Evolutionary conservation across 257 asterid species (phyloP), one percentile per base, ranked within the genome.

Genomic region (Jacaranda copaia): DNA sequence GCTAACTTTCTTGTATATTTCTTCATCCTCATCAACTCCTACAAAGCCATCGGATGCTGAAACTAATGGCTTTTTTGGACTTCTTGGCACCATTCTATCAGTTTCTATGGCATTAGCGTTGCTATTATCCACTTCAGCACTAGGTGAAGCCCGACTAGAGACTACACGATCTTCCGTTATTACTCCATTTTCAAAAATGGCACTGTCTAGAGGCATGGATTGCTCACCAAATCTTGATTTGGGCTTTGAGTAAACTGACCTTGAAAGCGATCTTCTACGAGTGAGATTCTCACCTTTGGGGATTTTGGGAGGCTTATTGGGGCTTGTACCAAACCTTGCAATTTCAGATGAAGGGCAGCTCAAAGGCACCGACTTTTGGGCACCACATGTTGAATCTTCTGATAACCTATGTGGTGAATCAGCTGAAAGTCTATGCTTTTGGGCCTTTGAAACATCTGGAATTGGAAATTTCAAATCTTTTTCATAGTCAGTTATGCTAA

Each of bases 221-320:
- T 82, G 98, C 55, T 94, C 97, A 48, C 98, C 98, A 64, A 94
- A 92, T 78, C 98, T 90, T 2, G 98, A 92, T 71, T 90, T 94
- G 53, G 98, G 97, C 73, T 88, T 94, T 0, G 96, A 86, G 85
- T 78, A 88, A 51, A 82, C 53, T 1, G 92, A 87, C 78, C 88
- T 89, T 1, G 93, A 45, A 46, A 89, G 42, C 15, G 97, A 63
- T 74, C 88, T 92, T 15, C 94, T 76, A 42, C 87, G 84, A 25
- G 84, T 74, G 36, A 93, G 90, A 60, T 77, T 84, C 48, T 81
- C 84, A 32, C 64, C 68, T 42, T 78, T 70, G 71, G 97, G 98
- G 81, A 82, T 62, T 82, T 73, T 93, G 57, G 94, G 97, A 71
- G 97, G 97, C 87, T 68, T 92, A 60, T 83, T 84, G 56, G 91